Evolutionary conservation across 129 eudicot genomes (phyloP).

Genomic region (Oenanthe sinensis): DNA sequence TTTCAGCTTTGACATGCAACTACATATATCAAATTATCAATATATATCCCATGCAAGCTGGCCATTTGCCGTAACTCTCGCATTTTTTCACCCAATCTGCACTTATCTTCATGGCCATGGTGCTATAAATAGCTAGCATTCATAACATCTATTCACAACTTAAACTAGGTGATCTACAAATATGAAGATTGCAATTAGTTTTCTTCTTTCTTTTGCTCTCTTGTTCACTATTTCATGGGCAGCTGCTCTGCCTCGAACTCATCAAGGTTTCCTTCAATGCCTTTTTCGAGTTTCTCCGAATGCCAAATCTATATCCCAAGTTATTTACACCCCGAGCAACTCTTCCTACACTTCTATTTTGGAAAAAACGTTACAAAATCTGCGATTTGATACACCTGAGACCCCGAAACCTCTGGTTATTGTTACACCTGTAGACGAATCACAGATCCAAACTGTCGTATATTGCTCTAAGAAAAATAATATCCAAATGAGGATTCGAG

Average conservation of each 20-base stretch:
- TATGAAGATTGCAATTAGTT: not conserved
- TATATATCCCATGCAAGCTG: not conserved
- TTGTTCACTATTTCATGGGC: not conserved
- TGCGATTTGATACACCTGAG: constrained; percentile 9
- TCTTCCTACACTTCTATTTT: constrained; percentile 17
- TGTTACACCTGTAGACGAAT: constrained; percentile 16
- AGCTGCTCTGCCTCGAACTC: not conserved
- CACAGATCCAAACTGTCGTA: too few relatives aligned
- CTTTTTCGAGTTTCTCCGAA: not conserved
- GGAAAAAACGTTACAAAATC: constrained; percentile 7
- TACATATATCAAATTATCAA: not conserved
- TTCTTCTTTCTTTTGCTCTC: not conserved
- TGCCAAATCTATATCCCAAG: not conserved
- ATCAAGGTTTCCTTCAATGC: constrained; percentile 17
- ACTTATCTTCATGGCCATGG: not conserved
- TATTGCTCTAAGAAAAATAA: too few relatives aligned
- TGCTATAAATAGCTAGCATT: too few relatives aligned
- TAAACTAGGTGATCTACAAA: not conserved
- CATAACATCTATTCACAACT: not conserved
- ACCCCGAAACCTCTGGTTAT: constrained; percentile 21
- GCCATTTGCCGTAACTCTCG: constrained; percentile 1
- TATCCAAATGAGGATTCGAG: too few relatives aligned
- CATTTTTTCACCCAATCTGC: too few relatives aligned
- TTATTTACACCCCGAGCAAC: constrained; percentile 15
- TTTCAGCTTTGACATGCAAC: not conserved